These are phyloP conservation scores for Mycena rosella DNA, from an alignment of 768 basidiomycete species.

Conservation along the genomic window DNA sequence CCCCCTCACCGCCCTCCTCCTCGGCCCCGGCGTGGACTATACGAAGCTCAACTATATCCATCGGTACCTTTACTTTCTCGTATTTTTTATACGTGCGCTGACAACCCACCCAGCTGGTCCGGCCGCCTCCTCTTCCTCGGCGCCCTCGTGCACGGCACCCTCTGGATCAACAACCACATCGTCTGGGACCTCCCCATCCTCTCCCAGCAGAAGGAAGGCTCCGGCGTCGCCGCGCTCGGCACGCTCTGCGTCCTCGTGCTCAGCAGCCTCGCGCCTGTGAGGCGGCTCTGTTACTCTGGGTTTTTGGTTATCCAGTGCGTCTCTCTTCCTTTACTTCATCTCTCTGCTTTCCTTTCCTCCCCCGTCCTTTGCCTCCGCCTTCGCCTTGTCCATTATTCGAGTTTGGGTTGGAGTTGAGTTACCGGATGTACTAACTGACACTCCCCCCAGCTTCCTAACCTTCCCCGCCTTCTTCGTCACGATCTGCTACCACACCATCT, in stretches of 20 bases:
- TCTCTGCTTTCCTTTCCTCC: too few species aligned
- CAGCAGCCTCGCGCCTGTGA: conserved; percentile 70
- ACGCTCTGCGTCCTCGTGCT: conserved; percentile 75
- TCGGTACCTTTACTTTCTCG: conserved; percentile 71
- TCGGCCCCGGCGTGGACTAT: conserved; percentile 73
- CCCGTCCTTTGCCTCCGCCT: too few species aligned
- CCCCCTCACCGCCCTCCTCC: conserved; percentile 56
- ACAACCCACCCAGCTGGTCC: conserved; percentile 63
- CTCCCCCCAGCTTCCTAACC: too few species aligned
- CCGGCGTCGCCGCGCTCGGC: conserved; percentile 78
- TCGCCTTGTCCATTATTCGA: too few species aligned
- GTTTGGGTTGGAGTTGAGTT: too few species aligned
- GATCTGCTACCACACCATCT: conserved; percentile 87
- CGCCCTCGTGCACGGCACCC: conserved; percentile 66
- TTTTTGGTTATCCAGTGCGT: conserved; percentile 87
- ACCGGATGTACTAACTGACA: too few species aligned
- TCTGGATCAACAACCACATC: conserved; percentile 86
- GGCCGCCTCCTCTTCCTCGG: conserved; percentile 68
- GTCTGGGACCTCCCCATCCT: conserved; percentile 55
- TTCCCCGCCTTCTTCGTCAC: conserved; percentile 60
- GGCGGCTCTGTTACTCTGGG: conserved; percentile 71
- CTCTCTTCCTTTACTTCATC: conserved; percentile 32
- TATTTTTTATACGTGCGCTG: conserved; percentile 55
- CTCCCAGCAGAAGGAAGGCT: conserved; percentile 78
- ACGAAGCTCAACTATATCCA: conserved; percentile 77